Conservation (phyloP, 305 asterid genomes). For the Fraxinus platypoda region DNA sequence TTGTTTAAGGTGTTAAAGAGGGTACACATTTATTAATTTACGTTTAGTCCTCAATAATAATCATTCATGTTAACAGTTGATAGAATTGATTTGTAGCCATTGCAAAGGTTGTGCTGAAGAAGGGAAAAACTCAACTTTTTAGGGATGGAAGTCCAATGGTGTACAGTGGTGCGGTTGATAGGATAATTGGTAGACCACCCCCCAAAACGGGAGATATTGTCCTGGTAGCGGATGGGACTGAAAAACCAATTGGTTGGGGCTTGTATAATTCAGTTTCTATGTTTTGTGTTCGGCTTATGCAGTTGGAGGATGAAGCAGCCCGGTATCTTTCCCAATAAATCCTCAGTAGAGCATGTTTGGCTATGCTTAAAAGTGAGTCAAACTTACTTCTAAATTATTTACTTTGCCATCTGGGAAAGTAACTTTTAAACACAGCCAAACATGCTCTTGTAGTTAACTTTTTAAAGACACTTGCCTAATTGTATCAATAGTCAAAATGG, state of each 20-base stretch:
- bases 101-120: conserved; percentile 87
- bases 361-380: neutral
- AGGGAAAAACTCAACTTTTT: conserved; percentile 89
- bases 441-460: neutral
- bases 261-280: conserved; percentile 85
- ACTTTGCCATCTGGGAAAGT: neutral
- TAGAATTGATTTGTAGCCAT: conserved; percentile 45
- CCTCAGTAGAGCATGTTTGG: neutral
- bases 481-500: conserved; percentile 4
- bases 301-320: conserved; percentile 80
- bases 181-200: conserved; percentile 88
- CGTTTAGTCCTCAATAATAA: neutral
- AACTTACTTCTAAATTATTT: neutral
- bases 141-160: conserved; percentile 95
- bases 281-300: conserved; percentile 98
- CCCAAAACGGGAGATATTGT: conserved; percentile 88
- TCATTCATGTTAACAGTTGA: conserved; percentile 6
- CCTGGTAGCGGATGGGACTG: conserved; percentile 87
- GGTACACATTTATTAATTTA: neutral
- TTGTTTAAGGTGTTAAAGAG: neutral
- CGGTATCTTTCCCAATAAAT: conserved; percentile 34
- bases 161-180: conserved; percentile 92
- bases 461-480: conserved; percentile 17
- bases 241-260: conserved; percentile 96
- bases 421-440: neutral